Evolutionary conservation across 139 green algal genomes (phyloP).

Genomic region (Prasinococcaceae sp.): DNA sequence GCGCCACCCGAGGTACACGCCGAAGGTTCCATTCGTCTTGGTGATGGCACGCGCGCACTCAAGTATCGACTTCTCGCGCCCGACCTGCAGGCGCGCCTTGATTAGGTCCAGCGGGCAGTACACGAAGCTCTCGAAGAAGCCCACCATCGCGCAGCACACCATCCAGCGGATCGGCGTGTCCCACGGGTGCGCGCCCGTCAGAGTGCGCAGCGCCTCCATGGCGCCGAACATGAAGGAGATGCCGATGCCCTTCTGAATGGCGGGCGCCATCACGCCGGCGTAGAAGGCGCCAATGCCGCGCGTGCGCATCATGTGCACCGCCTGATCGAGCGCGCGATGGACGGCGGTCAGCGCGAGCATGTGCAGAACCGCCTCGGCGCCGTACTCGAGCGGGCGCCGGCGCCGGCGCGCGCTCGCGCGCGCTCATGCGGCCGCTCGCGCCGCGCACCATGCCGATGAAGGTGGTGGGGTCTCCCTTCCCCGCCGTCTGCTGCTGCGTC

Average conservation of each 20-base stretch:
- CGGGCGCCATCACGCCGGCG: conserved; percentile 3
- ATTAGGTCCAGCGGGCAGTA: conserved; percentile 18
- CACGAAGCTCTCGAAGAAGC: conserved; percentile 11
- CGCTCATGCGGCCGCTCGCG: no score
- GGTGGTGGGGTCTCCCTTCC: background rate
- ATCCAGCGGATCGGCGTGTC: background rate
- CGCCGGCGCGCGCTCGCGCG: background rate
- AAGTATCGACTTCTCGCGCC: background rate
- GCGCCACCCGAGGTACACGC: background rate
- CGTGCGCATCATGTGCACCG: conserved; percentile 1
- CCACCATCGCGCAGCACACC: conserved; percentile 11
- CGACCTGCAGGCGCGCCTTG: conserved; percentile 16
- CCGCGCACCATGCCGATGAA: no score
- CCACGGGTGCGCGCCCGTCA: conserved; percentile 1
- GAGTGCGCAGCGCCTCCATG: conserved; percentile 12
- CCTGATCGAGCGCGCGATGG: conserved; percentile 6
- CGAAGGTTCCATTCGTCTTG: background rate
- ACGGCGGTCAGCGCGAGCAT: no score
- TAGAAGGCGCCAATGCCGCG: conserved; percentile 15
- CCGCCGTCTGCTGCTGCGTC: conserved; percentile 13
- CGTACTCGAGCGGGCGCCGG: background rate
- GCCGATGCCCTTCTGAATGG: conserved; percentile 14
- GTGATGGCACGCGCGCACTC: background rate
- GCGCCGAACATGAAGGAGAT: conserved; percentile 13
- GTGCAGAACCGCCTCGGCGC: no score